These are phyloP conservation scores for Asparagopsis taxiformis DNA, from an alignment of 31 red algal genomes.

Conservation along the genomic window DNA sequence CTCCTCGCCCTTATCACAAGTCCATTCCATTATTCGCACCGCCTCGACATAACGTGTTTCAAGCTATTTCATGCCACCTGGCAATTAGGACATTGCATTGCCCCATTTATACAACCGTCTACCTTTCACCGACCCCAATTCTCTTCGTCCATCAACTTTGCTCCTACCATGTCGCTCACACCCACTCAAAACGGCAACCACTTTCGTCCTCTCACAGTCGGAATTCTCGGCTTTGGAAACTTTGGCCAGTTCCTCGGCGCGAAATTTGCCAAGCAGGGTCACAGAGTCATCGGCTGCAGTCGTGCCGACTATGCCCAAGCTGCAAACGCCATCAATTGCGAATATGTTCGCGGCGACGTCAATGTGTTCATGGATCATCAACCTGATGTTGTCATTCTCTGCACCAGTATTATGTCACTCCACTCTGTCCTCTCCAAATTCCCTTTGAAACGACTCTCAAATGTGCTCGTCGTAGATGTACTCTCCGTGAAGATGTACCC, in stretches of 20 bases:
- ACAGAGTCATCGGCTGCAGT: conserved; percentile 86
- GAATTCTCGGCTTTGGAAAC: conserved; percentile 98
- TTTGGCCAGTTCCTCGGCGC: conserved; percentile 96
- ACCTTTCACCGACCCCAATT: no score
- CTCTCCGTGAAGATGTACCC: conserved; percentile 96
- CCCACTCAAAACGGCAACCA: no score
- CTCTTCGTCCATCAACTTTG: no score
- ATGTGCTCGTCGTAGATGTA: conserved; percentile 91
- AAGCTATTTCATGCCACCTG: no score
- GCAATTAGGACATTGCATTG: no score
- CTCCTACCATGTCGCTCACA: no score
- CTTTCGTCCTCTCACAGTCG: conserved; percentile 60
- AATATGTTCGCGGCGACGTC: conserved; percentile 60
- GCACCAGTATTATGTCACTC: conserved; percentile 92
- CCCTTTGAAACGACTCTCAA: conserved; percentile 62
- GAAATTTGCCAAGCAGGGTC: conserved; percentile 81
- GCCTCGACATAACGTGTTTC: no score
- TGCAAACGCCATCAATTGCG: conserved; percentile 70
- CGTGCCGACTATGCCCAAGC: conserved; percentile 74
- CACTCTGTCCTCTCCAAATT: conserved; percentile 72
- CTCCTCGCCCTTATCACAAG: no score
- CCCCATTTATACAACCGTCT: no score
- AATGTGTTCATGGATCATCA: conserved; percentile 66
- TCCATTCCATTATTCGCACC: no score
- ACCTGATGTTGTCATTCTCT: conserved; percentile 84